A percentile compares a stretch with the other conserved stretches of the same genome.
These are phyloP conservation scores for Lepidium aucheri DNA, from an alignment of 345 rosid species.

Conservation along the genomic window DNA sequence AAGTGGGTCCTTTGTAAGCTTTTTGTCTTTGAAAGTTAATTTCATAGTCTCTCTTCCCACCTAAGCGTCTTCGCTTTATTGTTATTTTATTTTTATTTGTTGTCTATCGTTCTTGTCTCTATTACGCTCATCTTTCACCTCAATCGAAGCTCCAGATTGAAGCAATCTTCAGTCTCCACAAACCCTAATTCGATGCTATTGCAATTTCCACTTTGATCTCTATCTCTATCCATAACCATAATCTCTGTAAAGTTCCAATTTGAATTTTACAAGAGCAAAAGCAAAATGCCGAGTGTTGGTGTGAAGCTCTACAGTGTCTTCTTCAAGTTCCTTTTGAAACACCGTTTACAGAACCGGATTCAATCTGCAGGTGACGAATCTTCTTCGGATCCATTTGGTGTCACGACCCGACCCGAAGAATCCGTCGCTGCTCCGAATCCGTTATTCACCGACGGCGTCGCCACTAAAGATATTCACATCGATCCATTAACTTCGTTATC, in stretches of 20 bases:
- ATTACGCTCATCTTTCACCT: conserved; percentile 17
- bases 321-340: conserved; percentile 88
- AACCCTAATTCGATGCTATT: conserved; percentile 31
- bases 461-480: conserved; percentile 93
- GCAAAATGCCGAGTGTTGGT: conserved; percentile 75
- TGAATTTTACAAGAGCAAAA: background rate
- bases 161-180: conserved; percentile 27
- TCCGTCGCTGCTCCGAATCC: conserved; percentile 68
- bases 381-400: conserved; percentile 48
- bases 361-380: conserved; percentile 37
- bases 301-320: conserved; percentile 81
- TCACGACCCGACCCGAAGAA: conserved; percentile 78
- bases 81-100: background rate
- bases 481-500: conserved; percentile 77
- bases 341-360: conserved; percentile 74
- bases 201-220: background rate
- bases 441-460: conserved; percentile 78
- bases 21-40: background rate
- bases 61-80: conserved; percentile 2
- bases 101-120: conserved; percentile 8
- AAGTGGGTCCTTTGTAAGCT: too few relatives aligned
- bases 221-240: conserved; percentile 10
- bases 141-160: conserved; percentile 24
- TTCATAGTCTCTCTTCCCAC: conserved; percentile 22
- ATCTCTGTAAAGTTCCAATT: background rate